These are phyloP conservation scores for Kalmusia sp. DNA, from an alignment of 2,329 filamentous ascomycete genomes.

Conservation along the genomic window DNA sequence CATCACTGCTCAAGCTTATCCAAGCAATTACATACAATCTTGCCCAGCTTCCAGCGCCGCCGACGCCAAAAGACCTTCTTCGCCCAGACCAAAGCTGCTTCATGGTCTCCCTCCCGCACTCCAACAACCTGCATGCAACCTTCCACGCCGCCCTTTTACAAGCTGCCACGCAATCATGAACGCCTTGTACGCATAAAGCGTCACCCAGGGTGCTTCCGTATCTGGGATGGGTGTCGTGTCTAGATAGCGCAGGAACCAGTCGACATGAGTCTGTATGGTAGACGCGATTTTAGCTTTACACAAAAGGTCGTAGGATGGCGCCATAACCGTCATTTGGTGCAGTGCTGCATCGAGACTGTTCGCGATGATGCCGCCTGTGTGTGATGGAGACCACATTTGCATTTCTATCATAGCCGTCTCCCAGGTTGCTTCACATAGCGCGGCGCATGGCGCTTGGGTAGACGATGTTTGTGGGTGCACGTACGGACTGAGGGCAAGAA, in stretches of 20 bases:
- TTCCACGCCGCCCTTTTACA: slow-evolving; percentile 13
- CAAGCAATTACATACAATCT: slow-evolving; percentile 22
- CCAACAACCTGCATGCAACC: slow-evolving; percentile 25
- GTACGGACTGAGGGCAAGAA: slow-evolving; percentile 21
- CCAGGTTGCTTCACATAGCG: slow-evolving; percentile 27
- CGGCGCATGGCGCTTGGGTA: slow-evolving; percentile 11
- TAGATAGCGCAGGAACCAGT: slow-evolving; percentile 32
- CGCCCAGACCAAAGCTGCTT: slow-evolving; percentile 24
- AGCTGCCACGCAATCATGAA: slow-evolving; percentile 34
- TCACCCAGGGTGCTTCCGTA: slow-evolving; percentile 26
- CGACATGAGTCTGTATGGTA: slow-evolving; percentile 26
- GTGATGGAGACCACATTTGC: slow-evolving; percentile 33
- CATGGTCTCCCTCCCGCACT: slow-evolving; percentile 20
- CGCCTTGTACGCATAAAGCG: slow-evolving; percentile 28
- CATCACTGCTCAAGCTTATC: too few species aligned
- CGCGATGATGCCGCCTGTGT: slow-evolving; percentile 29
- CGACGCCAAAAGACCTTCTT: slow-evolving; percentile 23
- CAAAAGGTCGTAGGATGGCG: slow-evolving; percentile 23
- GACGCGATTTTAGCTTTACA: slow-evolving; percentile 20
- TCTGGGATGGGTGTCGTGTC: slow-evolving; percentile 17
- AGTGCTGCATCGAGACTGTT: slow-evolving; percentile 24
- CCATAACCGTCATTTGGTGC: slow-evolving; percentile 21
- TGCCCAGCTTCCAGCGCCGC: slow-evolving; percentile 25
- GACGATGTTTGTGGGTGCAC: slow-evolving; percentile 9
- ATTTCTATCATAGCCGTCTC: slow-evolving; percentile 32